Percentiles rank a stretch among this genome's conserved stretches.
phyloP scores from a whole-genome alignment of 2,329 filamentous ascomycete species.

The Elsinoe perseae region DNA sequence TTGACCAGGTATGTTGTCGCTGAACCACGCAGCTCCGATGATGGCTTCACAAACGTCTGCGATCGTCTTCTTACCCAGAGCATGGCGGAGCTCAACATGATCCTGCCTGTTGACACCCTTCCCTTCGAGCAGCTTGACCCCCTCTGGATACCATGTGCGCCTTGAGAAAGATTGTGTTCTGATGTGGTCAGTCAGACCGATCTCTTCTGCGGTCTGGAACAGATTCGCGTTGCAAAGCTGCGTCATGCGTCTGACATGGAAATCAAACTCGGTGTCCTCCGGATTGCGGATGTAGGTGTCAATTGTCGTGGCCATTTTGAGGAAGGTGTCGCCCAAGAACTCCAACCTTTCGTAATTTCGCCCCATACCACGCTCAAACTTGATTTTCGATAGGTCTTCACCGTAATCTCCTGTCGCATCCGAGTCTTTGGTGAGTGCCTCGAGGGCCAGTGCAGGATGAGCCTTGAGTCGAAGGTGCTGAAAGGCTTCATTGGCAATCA shows the following conservation, averaged over 20 bases:
- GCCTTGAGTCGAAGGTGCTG: constrained; percentile 57
- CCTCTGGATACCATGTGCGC: constrained; percentile 81
- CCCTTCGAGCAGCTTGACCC: constrained; percentile 63
- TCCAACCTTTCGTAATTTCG: constrained; percentile 92
- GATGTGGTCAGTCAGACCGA: constrained; percentile 65
- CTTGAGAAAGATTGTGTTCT: constrained; percentile 74
- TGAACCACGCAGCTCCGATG: constrained; percentile 73
- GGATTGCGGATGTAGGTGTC: constrained; percentile 71
- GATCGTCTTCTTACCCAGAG: constrained; percentile 46
- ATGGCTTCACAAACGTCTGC: constrained; percentile 92
- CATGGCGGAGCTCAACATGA: constrained; percentile 18
- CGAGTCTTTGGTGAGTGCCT: constrained; percentile 87
- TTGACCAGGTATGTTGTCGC: constrained; percentile 38
- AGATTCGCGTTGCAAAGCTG: constrained; percentile 89
- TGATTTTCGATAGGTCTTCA: constrained; percentile 50
- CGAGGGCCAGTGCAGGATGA: constrained; percentile 63
- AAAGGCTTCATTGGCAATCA: constrained; percentile 73
- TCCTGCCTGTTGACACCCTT: constrained; percentile 52
- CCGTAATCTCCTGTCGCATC: constrained; percentile 71
- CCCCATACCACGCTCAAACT: constrained; percentile 79
- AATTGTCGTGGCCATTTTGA: constrained; percentile 94
- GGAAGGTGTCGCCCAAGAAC: constrained; percentile 84
- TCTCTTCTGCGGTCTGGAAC: constrained; percentile 63
- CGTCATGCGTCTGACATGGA: constrained; percentile 83
- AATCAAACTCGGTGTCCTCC: constrained; percentile 72